Evolutionary conservation across 2,329 filamentous ascomycete species (phyloP), one percentile per base, ranked within the genome.

Genomic region (Sarocladiaceae sp.): DNA sequence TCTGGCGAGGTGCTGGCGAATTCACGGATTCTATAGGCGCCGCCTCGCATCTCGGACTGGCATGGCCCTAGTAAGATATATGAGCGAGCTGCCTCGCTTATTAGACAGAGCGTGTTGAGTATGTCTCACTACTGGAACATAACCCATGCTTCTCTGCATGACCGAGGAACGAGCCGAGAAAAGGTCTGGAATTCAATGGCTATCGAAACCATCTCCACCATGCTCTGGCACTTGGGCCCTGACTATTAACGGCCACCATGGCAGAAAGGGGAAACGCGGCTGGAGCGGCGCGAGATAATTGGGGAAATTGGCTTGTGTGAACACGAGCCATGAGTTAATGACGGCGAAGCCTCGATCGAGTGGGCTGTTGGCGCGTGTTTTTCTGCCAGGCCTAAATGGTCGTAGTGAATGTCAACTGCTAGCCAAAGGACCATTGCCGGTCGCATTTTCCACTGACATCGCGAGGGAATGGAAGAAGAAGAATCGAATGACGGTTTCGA

Each of bases 161-260:
- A 12, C 23, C 8, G 8, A 44, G 40, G 40, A 44, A 26, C 40
- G 40, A 44, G 40, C 40, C 40, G 40, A 44, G 40, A 25, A 26
- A 44, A 28, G 40, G 40, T n/a, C 40, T 44, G 40, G 40, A 44
- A 44, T 44, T 26, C 40, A 26, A 23, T 25, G 40, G 37, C 37
- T 40, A 20, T 22, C 37, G 37, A 40, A 17, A 10, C 37, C 37
- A 40, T 20, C 37, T 15, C 37, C 37, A 40, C 37, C 37, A 20
- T 20, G 8, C 22, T 48, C 44, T 48, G 44, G 44, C 44, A 48
- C n/a, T 48, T 26, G 44, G 44, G 44, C 26, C 44, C 44, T 48
- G 44, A 48, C 44, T 48, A 48, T 48, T 11, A 33, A 48, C 44
- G 44, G 44, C 44, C 44, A 48, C 44, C 28, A 48, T 48, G 23